Conservation (phyloP, 2,329 filamentous ascomycete genomes). For the Penicillium digitatum region DNA sequence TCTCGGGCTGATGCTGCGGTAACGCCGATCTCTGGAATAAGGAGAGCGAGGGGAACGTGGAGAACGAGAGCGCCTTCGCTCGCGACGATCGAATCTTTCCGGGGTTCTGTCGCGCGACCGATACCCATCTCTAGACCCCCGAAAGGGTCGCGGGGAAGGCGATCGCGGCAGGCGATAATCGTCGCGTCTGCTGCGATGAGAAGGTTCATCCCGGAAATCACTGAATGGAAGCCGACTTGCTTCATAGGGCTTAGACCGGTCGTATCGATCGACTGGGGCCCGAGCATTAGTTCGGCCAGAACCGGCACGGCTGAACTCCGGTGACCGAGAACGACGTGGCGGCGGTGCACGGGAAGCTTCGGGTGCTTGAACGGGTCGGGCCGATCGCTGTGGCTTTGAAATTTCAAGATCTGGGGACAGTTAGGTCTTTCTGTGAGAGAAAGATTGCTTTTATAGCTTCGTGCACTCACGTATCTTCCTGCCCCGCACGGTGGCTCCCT, state of each 20-base stretch:
- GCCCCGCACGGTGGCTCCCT: conserved; percentile 78
- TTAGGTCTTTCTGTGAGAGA: not conserved
- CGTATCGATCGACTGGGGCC: conserved; percentile 43
- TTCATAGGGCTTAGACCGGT: conserved; percentile 33
- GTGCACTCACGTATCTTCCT: conserved; percentile 78
- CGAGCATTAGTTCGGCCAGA: conserved; percentile 31
- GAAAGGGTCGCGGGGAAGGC: conserved; percentile 57
- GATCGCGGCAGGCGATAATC: conserved; percentile 61
- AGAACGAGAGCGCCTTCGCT: conserved; percentile 66
- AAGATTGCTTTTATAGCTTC: not conserved
- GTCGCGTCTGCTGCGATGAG: conserved; percentile 52
- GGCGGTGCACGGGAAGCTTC: conserved; percentile 36
- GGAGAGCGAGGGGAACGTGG: conserved; percentile 43
- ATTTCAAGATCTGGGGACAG: conserved; percentile 70
- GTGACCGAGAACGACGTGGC: conserved; percentile 58
- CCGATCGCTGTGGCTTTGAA: conserved; percentile 80
- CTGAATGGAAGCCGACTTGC: conserved; percentile 40
- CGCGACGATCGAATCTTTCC: conserved; percentile 52
- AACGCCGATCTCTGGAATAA: conserved; percentile 58
- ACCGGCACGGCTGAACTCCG: conserved; percentile 54
- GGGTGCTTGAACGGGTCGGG: conserved; percentile 48
- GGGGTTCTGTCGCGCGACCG: conserved; percentile 42
- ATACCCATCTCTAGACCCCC: conserved; percentile 62
- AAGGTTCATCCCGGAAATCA: conserved; percentile 50
- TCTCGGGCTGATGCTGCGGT: conserved; percentile 66